Conservation (phyloP, 371 early-diverging fungal species). For the Chytridiales sp. region DNA sequence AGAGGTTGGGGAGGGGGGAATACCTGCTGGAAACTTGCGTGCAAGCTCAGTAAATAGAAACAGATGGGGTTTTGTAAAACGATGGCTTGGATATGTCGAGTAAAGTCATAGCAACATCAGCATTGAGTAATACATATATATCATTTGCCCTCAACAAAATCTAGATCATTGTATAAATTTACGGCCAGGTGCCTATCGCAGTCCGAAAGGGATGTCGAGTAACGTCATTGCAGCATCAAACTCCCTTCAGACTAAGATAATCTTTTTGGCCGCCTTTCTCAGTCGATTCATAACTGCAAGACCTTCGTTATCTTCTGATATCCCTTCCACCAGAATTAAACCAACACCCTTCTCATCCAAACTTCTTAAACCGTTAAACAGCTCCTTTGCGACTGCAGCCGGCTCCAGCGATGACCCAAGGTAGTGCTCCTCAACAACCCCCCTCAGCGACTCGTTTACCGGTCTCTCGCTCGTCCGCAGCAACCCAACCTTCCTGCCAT, state of each 20-base stretch:
- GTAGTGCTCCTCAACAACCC: slow-evolving; percentile 9
- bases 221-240: no score
- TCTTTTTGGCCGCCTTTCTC: slow-evolving; percentile 82
- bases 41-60: no score
- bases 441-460: slow-evolving; percentile 21
- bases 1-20: no score
- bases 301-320: slow-evolving; percentile 79
- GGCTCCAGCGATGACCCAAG: slow-evolving; percentile 38
- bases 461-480: slow-evolving; percentile 28
- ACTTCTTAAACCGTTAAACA: slow-evolving; percentile 81
- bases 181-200: no score
- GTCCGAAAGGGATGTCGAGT: no score
- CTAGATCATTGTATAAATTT: no score
- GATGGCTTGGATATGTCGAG: no score
- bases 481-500: slow-evolving; percentile 13
- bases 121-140: no score
- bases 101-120: no score
- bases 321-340: slow-evolving; percentile 85
- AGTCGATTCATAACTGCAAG: slow-evolving; percentile 98
- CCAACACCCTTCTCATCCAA: slow-evolving; percentile 76
- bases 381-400: slow-evolving; percentile 68
- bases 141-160: no score
- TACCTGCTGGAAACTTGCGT: no score
- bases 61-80: no score
- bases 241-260: slow-evolving; percentile 19